These are phyloP conservation scores for Pythium angustatum DNA, from an alignment of 352 stramenopile species.

Conservation along the genomic window DNA sequence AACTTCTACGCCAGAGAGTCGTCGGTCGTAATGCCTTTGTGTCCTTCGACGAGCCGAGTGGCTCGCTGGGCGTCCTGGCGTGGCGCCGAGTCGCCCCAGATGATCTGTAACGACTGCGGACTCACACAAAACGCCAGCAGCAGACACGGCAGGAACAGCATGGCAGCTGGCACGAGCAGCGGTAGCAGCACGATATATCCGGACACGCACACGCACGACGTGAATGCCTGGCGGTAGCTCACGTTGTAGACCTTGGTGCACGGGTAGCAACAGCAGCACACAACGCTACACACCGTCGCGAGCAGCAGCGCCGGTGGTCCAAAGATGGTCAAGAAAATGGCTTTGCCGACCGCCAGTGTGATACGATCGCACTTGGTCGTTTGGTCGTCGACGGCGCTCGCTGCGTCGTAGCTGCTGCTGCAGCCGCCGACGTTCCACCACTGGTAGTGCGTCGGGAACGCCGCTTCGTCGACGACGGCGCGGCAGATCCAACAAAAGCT, in stretches of 20 bases:
- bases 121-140: conserved; percentile 17
- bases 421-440: conserved; percentile 77
- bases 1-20: too few species aligned
- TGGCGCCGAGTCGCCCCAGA: neutral
- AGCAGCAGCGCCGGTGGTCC: conserved; percentile 61
- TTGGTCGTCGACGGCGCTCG: conserved; percentile 29
- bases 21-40: too few species aligned
- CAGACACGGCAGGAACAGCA: conserved; percentile 48
- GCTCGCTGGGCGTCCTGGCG: too few species aligned
- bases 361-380: conserved; percentile 38
- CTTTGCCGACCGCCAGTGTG: conserved; percentile 33
- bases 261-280: conserved; percentile 68
- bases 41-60: too few species aligned
- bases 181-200: conserved; percentile 47
- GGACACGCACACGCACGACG: conserved; percentile 56
- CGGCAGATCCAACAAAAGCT: conserved; percentile 91
- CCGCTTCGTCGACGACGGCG: conserved; percentile 73
- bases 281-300: conserved; percentile 42
- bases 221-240: conserved; percentile 67
- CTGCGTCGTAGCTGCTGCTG: conserved; percentile 55
- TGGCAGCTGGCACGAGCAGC: conserved; percentile 39
- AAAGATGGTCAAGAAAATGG: conserved; percentile 65
- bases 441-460: conserved; percentile 89
- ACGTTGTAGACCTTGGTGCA: conserved; percentile 46
- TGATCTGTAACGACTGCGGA: conserved; percentile 5